Percentiles rank a stretch among this genome's conserved stretches.
Evolutionary conservation across 2,329 filamentous ascomycete species (phyloP).

Genomic region (Colletotrichum filicis): DNA sequence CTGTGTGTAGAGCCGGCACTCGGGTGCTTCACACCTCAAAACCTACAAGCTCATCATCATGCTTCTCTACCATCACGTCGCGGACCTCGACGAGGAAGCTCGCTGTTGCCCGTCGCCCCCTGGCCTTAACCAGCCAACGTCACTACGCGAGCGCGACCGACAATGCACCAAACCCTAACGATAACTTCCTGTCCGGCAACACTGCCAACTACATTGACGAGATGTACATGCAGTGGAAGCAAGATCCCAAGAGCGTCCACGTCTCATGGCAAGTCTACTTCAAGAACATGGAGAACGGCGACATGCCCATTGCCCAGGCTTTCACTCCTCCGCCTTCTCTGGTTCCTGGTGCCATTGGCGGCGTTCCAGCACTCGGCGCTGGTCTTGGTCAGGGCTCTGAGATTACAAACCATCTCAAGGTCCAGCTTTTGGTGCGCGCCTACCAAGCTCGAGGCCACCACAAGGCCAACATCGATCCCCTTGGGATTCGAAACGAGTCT

Average conservation of each 20-base stretch:
- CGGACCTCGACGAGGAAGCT: constrained; percentile 57
- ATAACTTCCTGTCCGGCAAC: constrained; percentile 96
- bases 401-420: constrained; percentile 96
- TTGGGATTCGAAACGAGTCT: constrained; percentile 89
- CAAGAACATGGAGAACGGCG: constrained; percentile 97
- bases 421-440: constrained; percentile 94
- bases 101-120: constrained; percentile 58
- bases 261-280: constrained; percentile 99
- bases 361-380: constrained; percentile 78
- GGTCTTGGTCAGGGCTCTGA: constrained; percentile 78
- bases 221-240: constrained; percentile 99
- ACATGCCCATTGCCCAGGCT: constrained; percentile 97
- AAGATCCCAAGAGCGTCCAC: constrained; percentile 92
- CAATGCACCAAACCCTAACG: constrained; percentile 79
- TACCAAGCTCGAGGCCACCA: constrained; percentile 98
- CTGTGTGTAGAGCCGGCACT: constrained; percentile 72
- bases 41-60: constrained; percentile 50
- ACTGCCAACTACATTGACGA: constrained; percentile 99
- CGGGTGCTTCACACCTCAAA: constrained; percentile 69
- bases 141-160: constrained; percentile 66
- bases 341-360: constrained; percentile 83
- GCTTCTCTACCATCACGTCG: constrained; percentile 53
- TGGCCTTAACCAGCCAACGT: constrained; percentile 62
- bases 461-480: constrained; percentile 96
- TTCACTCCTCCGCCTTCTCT: constrained; percentile 96